Percentiles rank a stretch among this genome's conserved stretches.
Conservation (phyloP, 306 rosid genomes). For the Senna siamea region DNA sequence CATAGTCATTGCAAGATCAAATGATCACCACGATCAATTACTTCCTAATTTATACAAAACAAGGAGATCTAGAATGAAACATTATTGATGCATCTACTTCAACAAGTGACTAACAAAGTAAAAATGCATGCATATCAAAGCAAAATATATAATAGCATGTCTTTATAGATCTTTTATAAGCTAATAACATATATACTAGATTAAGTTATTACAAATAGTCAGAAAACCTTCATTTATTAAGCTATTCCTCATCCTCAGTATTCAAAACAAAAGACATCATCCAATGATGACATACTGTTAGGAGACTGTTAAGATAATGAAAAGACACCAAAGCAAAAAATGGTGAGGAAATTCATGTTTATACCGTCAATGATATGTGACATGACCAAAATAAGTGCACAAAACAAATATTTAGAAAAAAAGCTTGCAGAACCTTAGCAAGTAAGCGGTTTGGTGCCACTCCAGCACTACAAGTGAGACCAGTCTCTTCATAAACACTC, state of each 20-base stretch:
- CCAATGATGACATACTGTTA: neutral
- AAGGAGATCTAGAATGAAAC: constrained; percentile 23
- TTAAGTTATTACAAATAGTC: neutral
- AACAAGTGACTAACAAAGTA: neutral
- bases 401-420: constrained; percentile 14
- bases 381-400: neutral
- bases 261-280: neutral
- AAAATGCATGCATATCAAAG: neutral
- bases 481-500: constrained; percentile 76
- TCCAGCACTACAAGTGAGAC: constrained; percentile 96
- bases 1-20: constrained; percentile 7
- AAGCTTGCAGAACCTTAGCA: constrained; percentile 69
- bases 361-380: neutral
- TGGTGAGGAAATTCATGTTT: neutral
- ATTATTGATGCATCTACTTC: constrained; percentile 11
- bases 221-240: neutral
- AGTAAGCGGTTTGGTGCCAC: constrained; percentile 91
- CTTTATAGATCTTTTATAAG: neutral
- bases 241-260: neutral
- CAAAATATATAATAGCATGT: neutral
- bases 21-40: constrained; percentile 30
- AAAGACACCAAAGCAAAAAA: neutral
- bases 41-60: constrained; percentile 29
- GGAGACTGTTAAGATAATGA: neutral
- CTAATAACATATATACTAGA: neutral